phyloP scores from a whole-genome alignment of 2,329 filamentous ascomycete species.

The Geosmithia putterillii region DNA sequence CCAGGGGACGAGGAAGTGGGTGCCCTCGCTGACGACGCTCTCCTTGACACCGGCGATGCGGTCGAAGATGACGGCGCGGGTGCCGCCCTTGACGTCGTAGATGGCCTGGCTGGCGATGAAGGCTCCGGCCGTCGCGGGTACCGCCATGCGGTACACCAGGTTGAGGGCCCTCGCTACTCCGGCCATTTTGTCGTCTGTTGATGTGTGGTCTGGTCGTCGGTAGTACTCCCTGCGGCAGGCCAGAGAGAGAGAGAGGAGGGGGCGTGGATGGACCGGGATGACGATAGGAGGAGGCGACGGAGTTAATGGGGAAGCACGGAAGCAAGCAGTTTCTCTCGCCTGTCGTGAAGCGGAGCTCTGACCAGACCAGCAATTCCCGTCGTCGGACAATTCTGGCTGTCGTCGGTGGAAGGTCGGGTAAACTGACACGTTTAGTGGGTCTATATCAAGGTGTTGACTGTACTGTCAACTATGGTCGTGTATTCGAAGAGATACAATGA shows the following conservation, averaged over 20 bases:
- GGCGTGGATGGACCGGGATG: neutral
- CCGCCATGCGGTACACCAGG: slow-evolving; percentile 52
- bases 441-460: neutral
- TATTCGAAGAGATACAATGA: no score
- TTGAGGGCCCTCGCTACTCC: slow-evolving; percentile 39
- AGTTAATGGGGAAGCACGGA: neutral
- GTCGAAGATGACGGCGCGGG: slow-evolving; percentile 96
- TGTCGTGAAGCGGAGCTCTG: neutral
- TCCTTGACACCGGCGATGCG: slow-evolving; percentile 86
- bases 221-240: no score
- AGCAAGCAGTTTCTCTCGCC: neutral
- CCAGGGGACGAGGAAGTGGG: slow-evolving; percentile 94
- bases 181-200: slow-evolving; percentile 3
- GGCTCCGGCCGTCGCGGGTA: slow-evolving; percentile 60
- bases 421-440: neutral
- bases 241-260: no score
- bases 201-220: no score
- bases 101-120: slow-evolving; percentile 65
- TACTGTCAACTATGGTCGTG: no score
- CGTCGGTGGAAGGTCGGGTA: neutral
- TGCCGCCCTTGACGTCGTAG: slow-evolving; percentile 94
- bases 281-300: neutral
- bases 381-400: neutral
- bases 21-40: slow-evolving; percentile 84
- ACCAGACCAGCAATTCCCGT: neutral